Percentiles rank a stretch among this genome's conserved stretches.
phyloP scores from a whole-genome alignment of 2,329 filamentous ascomycete species.

The Pyricularia pennisetigena region DNA sequence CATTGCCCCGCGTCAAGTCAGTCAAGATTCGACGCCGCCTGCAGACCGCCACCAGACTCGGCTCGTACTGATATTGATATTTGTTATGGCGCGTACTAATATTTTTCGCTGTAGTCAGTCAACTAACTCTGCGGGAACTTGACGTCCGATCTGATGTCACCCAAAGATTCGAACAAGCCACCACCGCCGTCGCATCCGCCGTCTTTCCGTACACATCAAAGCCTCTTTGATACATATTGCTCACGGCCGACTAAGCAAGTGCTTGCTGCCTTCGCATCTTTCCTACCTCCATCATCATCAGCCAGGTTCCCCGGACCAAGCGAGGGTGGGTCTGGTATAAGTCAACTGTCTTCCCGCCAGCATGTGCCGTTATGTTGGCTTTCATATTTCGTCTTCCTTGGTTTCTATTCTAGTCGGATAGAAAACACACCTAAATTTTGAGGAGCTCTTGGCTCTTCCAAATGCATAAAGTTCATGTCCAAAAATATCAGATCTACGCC shows the following conservation, averaged over 20 bases:
- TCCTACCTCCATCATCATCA: not conserved
- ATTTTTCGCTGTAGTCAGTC: not conserved
- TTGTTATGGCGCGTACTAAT: not conserved
- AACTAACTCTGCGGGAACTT: not conserved
- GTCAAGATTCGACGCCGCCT: not conserved
- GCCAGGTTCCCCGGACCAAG: not conserved
- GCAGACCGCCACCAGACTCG: not conserved
- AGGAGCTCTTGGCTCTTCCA: not conserved
- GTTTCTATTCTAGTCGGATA: not conserved
- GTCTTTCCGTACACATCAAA: not conserved
- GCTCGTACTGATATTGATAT: not conserved
- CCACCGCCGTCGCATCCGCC: not conserved
- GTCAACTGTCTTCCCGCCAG: not conserved
- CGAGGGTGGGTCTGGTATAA: not conserved
- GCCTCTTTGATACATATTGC: not conserved
- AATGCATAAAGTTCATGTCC: not conserved
- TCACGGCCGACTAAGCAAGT: constrained; percentile 1
- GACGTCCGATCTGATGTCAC: not conserved
- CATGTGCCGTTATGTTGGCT: not conserved
- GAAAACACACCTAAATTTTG: not conserved
- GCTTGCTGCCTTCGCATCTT: not conserved
- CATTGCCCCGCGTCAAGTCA: not conserved
- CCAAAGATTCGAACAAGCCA: not conserved
- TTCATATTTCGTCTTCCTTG: not conserved
- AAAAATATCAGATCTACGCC: not conserved